Base-by-base conservation (phyloP, 768 basidiomycete species). In the Artomyces pyxidatus region DNA sequence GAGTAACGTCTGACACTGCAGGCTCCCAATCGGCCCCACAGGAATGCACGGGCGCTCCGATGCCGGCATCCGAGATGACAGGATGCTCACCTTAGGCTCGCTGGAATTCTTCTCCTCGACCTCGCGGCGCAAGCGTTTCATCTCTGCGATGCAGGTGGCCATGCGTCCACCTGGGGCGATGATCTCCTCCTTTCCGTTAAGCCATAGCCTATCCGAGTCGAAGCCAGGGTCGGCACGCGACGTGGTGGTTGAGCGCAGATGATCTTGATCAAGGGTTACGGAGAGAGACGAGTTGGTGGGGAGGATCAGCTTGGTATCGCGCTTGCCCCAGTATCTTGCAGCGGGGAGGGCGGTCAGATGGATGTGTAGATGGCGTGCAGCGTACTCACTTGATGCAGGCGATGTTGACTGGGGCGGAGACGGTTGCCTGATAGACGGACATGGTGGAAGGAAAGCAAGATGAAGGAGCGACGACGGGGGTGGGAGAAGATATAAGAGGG, bases 241-340 rank as follows among this genome's bases (percentile, higher is more conserved):
- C 1, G 94, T 91, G 3, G 96, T 99, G 7, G 91, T 95, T 1
- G 90, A 89, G 51, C 90, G 78, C 9, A 99, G 79, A 59, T 98
- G 88, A 68, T 98, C 93, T 68, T 98, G 96, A 61, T 86, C 86
- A 54, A 99, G 85, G 2, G 96, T 98, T 42, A 98, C 89, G 6
- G 94, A 97, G n/a, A 99, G 80, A 9, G 95, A 98, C 0, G 92
- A 91, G 70, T 99, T 99, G 55, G 93, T 97, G 38, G 96, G 96
- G 49, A 99, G 74, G 64, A 97, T 97, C 55, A 98, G 81, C 58
- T 83, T 78, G 3, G 91, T 94, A 68, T 97, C 88, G 53, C 96
- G 88, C 69, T 99, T 99, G 55, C 96, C 96, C 96, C 96, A 99
- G 75, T 98, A 98, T 65, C 88, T 94, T n/a, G n/a, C n/a, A n/a